Conservation (phyloP, 306 rosid species). For the Inga leiocalycina region DNA sequence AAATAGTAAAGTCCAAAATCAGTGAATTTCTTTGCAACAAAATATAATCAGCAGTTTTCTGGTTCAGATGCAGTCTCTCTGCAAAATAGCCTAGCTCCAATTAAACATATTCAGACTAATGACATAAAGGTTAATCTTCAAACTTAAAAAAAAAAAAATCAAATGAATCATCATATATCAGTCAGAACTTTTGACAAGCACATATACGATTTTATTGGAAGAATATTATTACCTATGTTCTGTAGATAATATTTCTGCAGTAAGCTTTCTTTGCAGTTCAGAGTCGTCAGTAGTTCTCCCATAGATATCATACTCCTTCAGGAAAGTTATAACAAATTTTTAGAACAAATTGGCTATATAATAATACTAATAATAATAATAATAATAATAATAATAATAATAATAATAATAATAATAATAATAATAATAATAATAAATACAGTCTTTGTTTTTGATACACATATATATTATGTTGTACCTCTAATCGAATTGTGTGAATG, state of each 20-base stretch:
- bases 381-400: neutral
- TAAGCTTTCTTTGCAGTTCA: constrained; percentile 56
- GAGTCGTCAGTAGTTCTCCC: constrained; percentile 22
- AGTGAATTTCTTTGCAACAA: neutral
- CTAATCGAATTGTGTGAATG: constrained; percentile 43
- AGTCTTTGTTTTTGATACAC: too few species aligned
- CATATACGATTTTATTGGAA: neutral
- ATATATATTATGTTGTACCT: constrained; percentile 46
- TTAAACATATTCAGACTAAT: neutral
- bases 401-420: too few species aligned
- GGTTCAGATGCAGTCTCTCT: constrained; percentile 27
- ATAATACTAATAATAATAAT: too few species aligned
- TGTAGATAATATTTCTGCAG: constrained; percentile 41
- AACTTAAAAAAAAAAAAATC: neutral
- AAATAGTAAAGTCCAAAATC: neutral
- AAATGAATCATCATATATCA: neutral
- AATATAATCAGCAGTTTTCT: constrained; percentile 9
- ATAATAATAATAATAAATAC: neutral
- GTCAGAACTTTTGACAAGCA: neutral
- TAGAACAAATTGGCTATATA: neutral
- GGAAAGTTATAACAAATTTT: neutral
- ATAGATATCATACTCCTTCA: constrained; percentile 44
- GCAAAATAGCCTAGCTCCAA: constrained; percentile 36
- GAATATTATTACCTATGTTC: neutral
- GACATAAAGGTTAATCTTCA: neutral